These are phyloP conservation scores for Penicillium sp. DNA, from an alignment of 2,329 filamentous ascomycete species.

Conservation along the genomic window DNA sequence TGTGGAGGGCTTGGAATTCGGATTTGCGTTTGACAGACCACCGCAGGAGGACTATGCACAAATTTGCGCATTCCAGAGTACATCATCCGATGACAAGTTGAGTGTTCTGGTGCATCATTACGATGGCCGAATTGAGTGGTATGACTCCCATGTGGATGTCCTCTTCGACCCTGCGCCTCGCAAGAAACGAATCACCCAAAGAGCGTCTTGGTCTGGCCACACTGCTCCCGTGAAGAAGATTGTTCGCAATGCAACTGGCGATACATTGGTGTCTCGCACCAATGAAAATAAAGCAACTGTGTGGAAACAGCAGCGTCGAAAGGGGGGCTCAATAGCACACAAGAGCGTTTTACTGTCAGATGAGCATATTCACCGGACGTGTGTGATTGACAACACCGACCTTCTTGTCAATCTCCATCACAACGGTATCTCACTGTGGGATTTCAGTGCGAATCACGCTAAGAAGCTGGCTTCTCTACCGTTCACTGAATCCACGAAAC, in stretches of 20 bases:
- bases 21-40: constrained; percentile 35
- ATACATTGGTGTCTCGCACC: constrained; percentile 79
- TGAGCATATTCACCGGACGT: constrained; percentile 77
- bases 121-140: constrained; percentile 80
- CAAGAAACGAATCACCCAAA: constrained; percentile 60
- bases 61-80: constrained; percentile 72
- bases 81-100: constrained; percentile 62
- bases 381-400: constrained; percentile 72
- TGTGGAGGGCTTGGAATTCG: constrained; percentile 60
- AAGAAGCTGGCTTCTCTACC: constrained; percentile 58
- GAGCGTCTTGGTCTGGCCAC: constrained; percentile 80
- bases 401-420: constrained; percentile 81
- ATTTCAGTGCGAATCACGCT: constrained; percentile 65
- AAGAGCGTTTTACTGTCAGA: constrained; percentile 68
- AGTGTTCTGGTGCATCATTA: constrained; percentile 81
- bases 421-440: constrained; percentile 74
- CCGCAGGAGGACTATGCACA: constrained; percentile 62
- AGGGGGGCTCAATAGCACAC: constrained; percentile 59
- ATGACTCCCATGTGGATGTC: constrained; percentile 74
- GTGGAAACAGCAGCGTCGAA: constrained; percentile 69
- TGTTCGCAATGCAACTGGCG: constrained; percentile 79
- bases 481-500: constrained; percentile 68
- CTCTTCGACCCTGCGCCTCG: constrained; percentile 73
- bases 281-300: constrained; percentile 76
- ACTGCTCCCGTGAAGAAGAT: constrained; percentile 79